phyloP scores from a whole-genome alignment of 176 grass and related monocot genomes.

The Carex littledalei region DNA sequence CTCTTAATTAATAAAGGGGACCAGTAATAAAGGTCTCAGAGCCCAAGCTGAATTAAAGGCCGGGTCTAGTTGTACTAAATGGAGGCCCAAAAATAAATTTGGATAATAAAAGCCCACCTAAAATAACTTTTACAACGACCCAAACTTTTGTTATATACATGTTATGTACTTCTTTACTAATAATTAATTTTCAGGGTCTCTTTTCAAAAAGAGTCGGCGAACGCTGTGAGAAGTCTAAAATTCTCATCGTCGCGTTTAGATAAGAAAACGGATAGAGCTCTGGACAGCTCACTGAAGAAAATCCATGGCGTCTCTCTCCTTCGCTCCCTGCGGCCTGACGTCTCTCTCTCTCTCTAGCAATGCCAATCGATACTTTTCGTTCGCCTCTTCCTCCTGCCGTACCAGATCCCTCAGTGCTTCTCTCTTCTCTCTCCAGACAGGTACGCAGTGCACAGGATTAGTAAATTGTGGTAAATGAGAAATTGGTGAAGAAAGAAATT shows the following conservation, averaged over 20 bases:
- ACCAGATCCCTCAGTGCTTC: conserved; percentile 15
- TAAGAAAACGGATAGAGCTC: conserved; percentile 29
- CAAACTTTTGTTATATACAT: too few relatives aligned
- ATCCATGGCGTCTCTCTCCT: conserved; percentile 28
- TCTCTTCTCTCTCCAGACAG: conserved; percentile 12
- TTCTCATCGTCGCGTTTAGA: background rate
- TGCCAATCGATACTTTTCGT: background rate
- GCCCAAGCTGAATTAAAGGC: too few relatives aligned
- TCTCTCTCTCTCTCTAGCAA: conserved; percentile 24
- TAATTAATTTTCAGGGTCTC: background rate
- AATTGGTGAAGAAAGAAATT: background rate
- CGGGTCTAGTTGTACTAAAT: too few relatives aligned
- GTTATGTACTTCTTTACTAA: too few relatives aligned
- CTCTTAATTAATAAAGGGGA: too few relatives aligned
- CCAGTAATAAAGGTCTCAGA: too few relatives aligned
- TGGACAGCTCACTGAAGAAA: background rate
- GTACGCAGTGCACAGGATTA: background rate
- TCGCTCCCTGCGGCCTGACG: conserved; percentile 15
- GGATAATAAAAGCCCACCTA: background rate
- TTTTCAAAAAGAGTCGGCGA: background rate
- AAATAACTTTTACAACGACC: background rate
- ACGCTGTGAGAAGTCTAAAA: background rate
- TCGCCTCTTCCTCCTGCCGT: background rate
- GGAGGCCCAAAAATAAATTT: too few relatives aligned
- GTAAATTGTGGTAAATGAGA: background rate